Percentiles rank a stretch among this genome's conserved stretches.
These are phyloP conservation scores for Coniochaeta ligniaria DNA, from an alignment of 2,329 filamentous ascomycete species.

Conservation along the genomic window DNA sequence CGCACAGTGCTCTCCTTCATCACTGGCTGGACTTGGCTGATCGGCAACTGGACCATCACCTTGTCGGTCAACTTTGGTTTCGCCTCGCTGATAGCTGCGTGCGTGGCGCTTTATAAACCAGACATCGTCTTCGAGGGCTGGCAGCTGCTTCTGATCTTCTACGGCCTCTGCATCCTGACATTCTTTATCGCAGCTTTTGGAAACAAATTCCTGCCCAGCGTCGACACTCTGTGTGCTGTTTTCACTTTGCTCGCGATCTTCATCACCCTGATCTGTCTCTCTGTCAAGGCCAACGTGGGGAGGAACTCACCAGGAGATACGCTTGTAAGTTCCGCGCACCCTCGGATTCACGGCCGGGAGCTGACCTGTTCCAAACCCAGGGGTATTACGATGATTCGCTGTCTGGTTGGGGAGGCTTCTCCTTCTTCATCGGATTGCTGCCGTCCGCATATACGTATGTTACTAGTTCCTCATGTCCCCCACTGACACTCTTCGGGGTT, in stretches of 20 bases:
- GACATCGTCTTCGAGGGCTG: slow-evolving; percentile 43
- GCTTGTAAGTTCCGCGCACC: slow-evolving; percentile 22
- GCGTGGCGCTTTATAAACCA: slow-evolving; percentile 45
- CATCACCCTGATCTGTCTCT: slow-evolving; percentile 48
- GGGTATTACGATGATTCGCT: slow-evolving; percentile 48
- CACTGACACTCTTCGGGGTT: no score
- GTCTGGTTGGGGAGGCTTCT: slow-evolving; percentile 51
- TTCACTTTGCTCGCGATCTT: slow-evolving; percentile 50
- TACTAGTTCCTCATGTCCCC: neutral
- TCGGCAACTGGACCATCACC: slow-evolving; percentile 45
- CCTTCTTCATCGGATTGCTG: slow-evolving; percentile 56
- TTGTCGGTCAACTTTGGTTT: slow-evolving; percentile 49
- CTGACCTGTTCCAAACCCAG: no score
- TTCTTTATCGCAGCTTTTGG: slow-evolving; percentile 49
- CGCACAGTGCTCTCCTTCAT: slow-evolving; percentile 42
- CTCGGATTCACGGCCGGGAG: no score
- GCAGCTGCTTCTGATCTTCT: slow-evolving; percentile 57
- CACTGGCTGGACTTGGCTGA: slow-evolving; percentile 45
- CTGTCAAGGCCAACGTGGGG: slow-evolving; percentile 44
- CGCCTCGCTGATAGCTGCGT: slow-evolving; percentile 44
- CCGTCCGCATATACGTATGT: slow-evolving; percentile 45
- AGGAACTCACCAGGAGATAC: slow-evolving; percentile 43
- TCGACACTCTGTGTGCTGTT: slow-evolving; percentile 50
- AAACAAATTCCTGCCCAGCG: slow-evolving; percentile 48
- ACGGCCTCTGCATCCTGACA: slow-evolving; percentile 46